Evolutionary conservation across 805 yeast genomes (phyloP).

Genomic region (Cyberlindnera samutprakarnensis): DNA sequence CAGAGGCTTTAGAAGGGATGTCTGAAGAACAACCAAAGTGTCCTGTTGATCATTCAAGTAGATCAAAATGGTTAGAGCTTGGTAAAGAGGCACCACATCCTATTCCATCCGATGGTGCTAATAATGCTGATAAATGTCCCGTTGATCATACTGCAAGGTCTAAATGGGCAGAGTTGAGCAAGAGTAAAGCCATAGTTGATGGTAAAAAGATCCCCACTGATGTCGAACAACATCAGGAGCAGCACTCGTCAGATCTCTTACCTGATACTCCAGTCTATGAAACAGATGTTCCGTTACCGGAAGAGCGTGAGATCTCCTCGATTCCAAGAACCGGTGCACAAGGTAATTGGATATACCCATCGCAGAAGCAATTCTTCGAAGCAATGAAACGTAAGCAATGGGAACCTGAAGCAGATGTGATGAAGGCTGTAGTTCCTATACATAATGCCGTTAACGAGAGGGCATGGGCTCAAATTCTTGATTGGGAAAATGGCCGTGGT

Average conservation of each 20-base stretch:
- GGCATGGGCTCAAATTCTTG: slow-evolving; percentile 78
- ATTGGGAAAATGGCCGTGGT: slow-evolving; percentile 68
- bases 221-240: too few relatives aligned
- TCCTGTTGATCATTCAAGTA: slow-evolving; percentile 62
- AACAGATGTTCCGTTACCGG: slow-evolving; percentile 43
- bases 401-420: slow-evolving; percentile 74
- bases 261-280: slow-evolving; percentile 27
- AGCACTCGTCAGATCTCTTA: slow-evolving; percentile 40
- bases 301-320: slow-evolving; percentile 70
- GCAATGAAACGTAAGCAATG: slow-evolving; percentile 91
- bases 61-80: slow-evolving; percentile 49
- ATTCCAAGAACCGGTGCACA: slow-evolving; percentile 72
- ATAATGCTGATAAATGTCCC: slow-evolving; percentile 43
- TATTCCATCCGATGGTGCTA: neutral
- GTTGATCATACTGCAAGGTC: slow-evolving; percentile 58
- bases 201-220: slow-evolving; percentile 14
- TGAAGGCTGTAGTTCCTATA: slow-evolving; percentile 87
- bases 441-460: slow-evolving; percentile 91
- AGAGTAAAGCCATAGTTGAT: too few relatives aligned
- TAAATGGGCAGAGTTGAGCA: slow-evolving; percentile 42
- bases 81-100: slow-evolving; percentile 6
- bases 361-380: slow-evolving; percentile 88
- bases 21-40: slow-evolving; percentile 30
- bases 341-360: slow-evolving; percentile 88
- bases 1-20: neutral